Base-by-base conservation (phyloP, 2,329 filamentous ascomycete species). In the Nigrograna mackinnonii region DNA sequence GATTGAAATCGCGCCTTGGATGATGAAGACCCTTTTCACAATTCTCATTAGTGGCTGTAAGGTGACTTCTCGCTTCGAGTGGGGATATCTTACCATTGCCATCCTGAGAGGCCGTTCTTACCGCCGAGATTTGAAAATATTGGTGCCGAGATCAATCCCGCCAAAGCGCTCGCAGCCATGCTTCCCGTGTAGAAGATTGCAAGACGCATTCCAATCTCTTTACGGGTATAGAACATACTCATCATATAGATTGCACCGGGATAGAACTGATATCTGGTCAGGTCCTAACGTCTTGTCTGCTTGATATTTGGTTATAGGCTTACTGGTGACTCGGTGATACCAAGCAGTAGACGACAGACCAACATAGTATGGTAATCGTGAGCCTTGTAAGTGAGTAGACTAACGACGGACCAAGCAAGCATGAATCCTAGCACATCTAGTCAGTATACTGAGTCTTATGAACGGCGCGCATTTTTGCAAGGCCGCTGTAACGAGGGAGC, bases 51-150 rank as follows among this genome's bases (percentile, higher is more conserved):
- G n/a, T n/a, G n/a, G n/a, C n/a, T n/a, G n/a, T n/a, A n/a, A n/a
- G n/a, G n/a, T n/a, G n/a, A n/a, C n/a, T n/a, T n/a, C n/a, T n/a
- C n/a, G n/a, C n/a, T n/a, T 28, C 24, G 14, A 12, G 11, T 28
- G 24, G 11, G 14, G 24, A 12, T 14, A 60, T 47, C 31, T 18
- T 34, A 34, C 64, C 66, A 69, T 44, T 60, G 52, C 64, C 71
- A 73, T 2, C 62, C 60, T 14, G 51, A 49, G 1, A 74, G 40
- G 3, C 70, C 69, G n/a, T 58, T 52, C 0, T 49, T 57, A n/a
- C 65, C 66, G 19, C 70, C 56, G 19, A 71, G 50, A 6, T 50
- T 52, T 12, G 24, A 11, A 28, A 28, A 28, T 11, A 28, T 14
- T 11, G 11, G 11, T 12, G 24, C 24, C 11, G 58, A 63, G 11